Evolutionary conservation across 495 filamentous ascomycete species (phyloP), one percentile per base, ranked within the genome.

Genomic region (Penicillium arizonense): DNA sequence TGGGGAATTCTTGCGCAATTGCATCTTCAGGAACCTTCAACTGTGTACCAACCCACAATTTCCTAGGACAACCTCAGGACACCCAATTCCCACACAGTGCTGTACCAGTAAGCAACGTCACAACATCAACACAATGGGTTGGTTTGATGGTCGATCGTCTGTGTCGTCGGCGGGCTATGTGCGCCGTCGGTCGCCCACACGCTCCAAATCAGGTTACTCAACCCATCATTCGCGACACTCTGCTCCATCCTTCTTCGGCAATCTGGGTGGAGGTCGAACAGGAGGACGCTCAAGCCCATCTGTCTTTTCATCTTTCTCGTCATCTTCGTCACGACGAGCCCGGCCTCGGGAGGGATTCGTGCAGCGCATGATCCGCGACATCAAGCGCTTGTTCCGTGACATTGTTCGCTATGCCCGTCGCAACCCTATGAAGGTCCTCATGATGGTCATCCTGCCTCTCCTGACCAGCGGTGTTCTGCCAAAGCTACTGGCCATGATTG

Each of bases 391-490:
- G 26, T 65, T 95, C 26, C 86, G 87, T 48, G 83, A 91, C 56
- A 80, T 96, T 11, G 78, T 80, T 57, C 78, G 82, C 65, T 95
- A 91, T 68, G 86, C 87, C 49, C 83, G 88, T 62, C 76, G 81
- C 7, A 83, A 96, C 64, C 91, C 91, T 0, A 59, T 90, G 57
- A 94, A 92, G 70, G 86, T 93, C 3, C 84, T 95, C 69, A 82
- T 92, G 75, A 77, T 94, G 14, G 86, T 95, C 28, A 82, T 95
- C 47, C 79, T 96, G 77, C 91, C 91, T 16, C 76, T 97, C 41
- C 73, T 96, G 50, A 89, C 86, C 0, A 89, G 89, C 44, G 91
- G 91, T 5, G 85, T 89, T 23, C 68, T 97, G 59, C 80, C 82
- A 3, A 85, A 83, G 24, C 67, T 96, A 20, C 75, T 94, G 11